phyloP scores from a whole-genome alignment of 495 filamentous ascomycete genomes.

The Daldinia caldariorum region DNA sequence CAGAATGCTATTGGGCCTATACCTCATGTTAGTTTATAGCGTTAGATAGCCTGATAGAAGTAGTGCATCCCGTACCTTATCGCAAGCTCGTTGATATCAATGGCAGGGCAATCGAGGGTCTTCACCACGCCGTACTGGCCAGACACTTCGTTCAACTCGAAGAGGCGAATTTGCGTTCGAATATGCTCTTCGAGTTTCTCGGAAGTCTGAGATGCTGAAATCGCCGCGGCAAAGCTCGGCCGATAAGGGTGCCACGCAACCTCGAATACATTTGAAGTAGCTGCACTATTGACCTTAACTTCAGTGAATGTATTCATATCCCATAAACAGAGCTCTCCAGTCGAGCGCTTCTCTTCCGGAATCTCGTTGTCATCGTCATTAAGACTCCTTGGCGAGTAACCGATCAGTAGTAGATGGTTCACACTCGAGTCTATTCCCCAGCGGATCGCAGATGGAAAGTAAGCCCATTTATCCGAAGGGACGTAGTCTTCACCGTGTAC shows the following conservation, averaged over 20 bases:
- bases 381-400: conserved; percentile 71
- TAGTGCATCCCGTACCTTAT: conserved; percentile 56
- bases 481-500: conserved; percentile 56
- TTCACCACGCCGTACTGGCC: conserved; percentile 52
- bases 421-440: conserved; percentile 69
- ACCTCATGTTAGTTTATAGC: conserved; percentile 51
- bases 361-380: conserved; percentile 64
- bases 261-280: conserved; percentile 80
- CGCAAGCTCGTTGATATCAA: conserved; percentile 88
- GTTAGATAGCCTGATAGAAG: conserved; percentile 53
- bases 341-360: conserved; percentile 58
- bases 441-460: conserved; percentile 75
- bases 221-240: conserved; percentile 68
- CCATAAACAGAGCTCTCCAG: conserved; percentile 81
- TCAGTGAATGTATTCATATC: conserved; percentile 62
- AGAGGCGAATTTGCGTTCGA: conserved; percentile 63
- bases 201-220: conserved; percentile 60
- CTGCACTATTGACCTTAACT: conserved; percentile 58
- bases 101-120: conserved; percentile 74
- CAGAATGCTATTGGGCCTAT: conserved; percentile 55
- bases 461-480: conserved; percentile 63
- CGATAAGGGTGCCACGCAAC: conserved; percentile 77
- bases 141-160: conserved; percentile 44
- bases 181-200: conserved; percentile 53
- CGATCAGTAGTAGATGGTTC: conserved; percentile 73